A percentile compares a stretch with the other conserved stretches of the same genome.
phyloP scores from a whole-genome alignment of 495 filamentous ascomycete genomes.

The Xylaria intraflava region DNA sequence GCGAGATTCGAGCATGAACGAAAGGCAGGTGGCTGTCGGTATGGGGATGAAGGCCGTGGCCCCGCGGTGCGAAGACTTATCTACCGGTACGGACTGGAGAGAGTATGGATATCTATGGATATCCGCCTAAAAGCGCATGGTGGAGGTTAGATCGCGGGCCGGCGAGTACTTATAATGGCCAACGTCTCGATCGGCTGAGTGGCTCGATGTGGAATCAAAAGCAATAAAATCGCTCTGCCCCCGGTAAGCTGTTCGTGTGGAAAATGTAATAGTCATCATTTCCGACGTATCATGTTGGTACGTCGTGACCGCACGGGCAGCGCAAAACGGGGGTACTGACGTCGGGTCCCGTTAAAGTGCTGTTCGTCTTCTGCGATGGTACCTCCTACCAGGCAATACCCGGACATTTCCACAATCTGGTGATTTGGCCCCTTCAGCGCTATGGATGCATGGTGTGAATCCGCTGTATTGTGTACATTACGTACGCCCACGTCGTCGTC shows the following conservation, averaged over 20 bases:
- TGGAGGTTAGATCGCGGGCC: not conserved
- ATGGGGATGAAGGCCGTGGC: not conserved
- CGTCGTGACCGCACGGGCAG: not conserved
- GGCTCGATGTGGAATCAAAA: not conserved
- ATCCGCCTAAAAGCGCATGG: conserved; percentile 21
- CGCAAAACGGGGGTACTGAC: not conserved
- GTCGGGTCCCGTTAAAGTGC: no score
- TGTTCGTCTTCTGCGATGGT: no score
- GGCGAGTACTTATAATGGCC: not conserved
- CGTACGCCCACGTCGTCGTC: not conserved
- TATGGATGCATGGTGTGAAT: not conserved
- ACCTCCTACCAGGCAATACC: no score
- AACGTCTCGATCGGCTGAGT: not conserved
- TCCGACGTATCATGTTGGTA: conserved; percentile 10
- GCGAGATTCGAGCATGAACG: not conserved
- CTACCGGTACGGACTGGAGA: no score
- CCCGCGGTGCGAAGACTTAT: no score
- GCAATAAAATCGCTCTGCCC: not conserved
- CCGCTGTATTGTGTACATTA: not conserved
- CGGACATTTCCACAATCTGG: no score
- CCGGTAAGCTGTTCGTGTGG: no score
- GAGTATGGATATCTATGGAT: no score
- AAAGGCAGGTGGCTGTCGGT: no score
- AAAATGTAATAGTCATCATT: conserved; percentile 15
- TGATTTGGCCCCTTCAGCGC: not conserved